These are phyloP conservation scores for Drosera capensis DNA, from an alignment of 148 eudicot species.

Conservation along the genomic window DNA sequence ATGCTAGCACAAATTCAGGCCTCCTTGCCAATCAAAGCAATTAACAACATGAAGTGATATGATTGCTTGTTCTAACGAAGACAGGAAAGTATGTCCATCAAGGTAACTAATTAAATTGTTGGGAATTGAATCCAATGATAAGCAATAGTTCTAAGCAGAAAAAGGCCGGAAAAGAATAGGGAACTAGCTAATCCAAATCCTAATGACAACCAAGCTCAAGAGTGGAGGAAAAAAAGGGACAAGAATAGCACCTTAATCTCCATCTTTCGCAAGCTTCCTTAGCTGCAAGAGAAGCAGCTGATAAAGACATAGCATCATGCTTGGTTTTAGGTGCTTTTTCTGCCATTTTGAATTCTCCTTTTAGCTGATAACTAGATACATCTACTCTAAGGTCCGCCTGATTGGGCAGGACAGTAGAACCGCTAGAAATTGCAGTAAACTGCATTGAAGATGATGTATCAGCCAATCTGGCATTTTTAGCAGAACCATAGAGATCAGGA, in stretches of 20 bases:
- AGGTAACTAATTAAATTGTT: too few relatives aligned
- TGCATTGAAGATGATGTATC: slow-evolving; percentile 30
- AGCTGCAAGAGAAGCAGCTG: slow-evolving; percentile 50
- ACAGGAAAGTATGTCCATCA: too few relatives aligned
- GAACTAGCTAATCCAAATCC: too few relatives aligned
- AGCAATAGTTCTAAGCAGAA: too few relatives aligned
- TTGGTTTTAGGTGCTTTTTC: slow-evolving; percentile 14
- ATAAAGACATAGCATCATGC: slow-evolving; percentile 18
- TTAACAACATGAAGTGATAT: too few relatives aligned
- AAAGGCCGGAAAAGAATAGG: too few relatives aligned
- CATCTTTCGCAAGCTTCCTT: slow-evolving; percentile 95
- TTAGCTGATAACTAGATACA: slow-evolving; percentile 16
- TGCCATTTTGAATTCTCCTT: slow-evolving; percentile 13
- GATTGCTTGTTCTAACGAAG: too few relatives aligned
- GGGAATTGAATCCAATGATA: too few relatives aligned
- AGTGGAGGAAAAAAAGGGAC: slow-evolving; percentile 3
- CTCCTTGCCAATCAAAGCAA: not conserved
- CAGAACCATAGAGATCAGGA: slow-evolving; percentile 26
- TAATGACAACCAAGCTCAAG: too few relatives aligned
- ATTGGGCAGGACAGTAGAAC: slow-evolving; percentile 24
- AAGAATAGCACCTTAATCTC: slow-evolving; percentile 59
- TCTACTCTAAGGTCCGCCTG: slow-evolving; percentile 20
- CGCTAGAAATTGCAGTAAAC: slow-evolving; percentile 36
- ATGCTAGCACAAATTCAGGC: not conserved
- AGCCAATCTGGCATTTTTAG: slow-evolving; percentile 18